These are phyloP conservation scores for Geoglossum glabrum DNA, from an alignment of 495 filamentous ascomycete genomes.

Conservation along the genomic window DNA sequence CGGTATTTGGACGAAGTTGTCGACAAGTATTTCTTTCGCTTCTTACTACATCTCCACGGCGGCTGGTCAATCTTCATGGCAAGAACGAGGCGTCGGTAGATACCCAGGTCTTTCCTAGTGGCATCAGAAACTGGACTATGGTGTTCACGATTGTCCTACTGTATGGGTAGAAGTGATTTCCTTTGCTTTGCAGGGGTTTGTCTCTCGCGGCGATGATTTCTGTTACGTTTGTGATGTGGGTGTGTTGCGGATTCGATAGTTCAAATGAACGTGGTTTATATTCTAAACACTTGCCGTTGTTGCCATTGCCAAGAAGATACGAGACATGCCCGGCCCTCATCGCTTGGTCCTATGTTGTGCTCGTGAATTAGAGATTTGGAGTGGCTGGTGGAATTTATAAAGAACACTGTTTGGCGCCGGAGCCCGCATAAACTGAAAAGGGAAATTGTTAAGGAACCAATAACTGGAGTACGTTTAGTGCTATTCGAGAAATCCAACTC, in stretches of 20 bases:
- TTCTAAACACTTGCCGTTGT: background rate
- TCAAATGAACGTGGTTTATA: background rate
- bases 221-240: background rate
- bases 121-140: constrained; percentile 17
- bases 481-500: background rate
- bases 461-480: background rate
- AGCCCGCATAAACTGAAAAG: no score
- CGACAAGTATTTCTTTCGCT: constrained; percentile 14
- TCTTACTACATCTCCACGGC: constrained; percentile 16
- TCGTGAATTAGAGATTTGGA: background rate
- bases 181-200: background rate
- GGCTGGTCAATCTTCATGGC: constrained; percentile 18
- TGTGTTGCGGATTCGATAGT: background rate
- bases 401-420: no score
- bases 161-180: constrained; percentile 7
- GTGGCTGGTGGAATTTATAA: background rate
- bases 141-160: constrained; percentile 16
- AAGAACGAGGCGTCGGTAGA: constrained; percentile 31
- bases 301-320: background rate
- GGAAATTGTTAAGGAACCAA: background rate
- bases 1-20: constrained; percentile 9
- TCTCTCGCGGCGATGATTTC: background rate
- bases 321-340: background rate
- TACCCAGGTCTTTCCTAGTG: constrained; percentile 22
- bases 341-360: background rate